Percentiles rank a stretch among this genome's conserved stretches.
Conservation (phyloP, 345 rosid species). For the Garcia nutans region DNA sequence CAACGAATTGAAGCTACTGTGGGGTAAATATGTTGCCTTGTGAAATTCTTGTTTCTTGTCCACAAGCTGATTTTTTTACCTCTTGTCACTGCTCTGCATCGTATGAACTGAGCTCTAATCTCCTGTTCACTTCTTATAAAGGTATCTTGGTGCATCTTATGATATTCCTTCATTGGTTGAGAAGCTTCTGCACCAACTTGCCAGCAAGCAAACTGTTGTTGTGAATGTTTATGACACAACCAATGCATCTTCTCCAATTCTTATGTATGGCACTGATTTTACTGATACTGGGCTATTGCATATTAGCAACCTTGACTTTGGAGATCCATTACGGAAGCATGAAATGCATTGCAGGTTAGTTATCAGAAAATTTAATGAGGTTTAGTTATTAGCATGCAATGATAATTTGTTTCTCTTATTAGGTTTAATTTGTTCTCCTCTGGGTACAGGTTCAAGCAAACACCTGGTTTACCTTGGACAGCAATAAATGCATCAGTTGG, state of each 20-base stretch:
- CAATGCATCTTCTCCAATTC: constrained; percentile 56
- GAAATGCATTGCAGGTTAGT: constrained; percentile 95
- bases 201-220: constrained; percentile 81
- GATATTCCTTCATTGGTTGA: constrained; percentile 95
- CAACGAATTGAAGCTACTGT: constrained; percentile 70
- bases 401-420: constrained; percentile 16
- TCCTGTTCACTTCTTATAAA: constrained; percentile 29
- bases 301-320: constrained; percentile 75
- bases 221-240: constrained; percentile 93
- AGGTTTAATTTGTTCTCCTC: constrained; percentile 14
- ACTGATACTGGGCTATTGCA: constrained; percentile 59
- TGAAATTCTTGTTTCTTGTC: constrained; percentile 13
- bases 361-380: constrained; percentile 6
- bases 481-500: constrained; percentile 64
- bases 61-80: constrained; percentile 2
- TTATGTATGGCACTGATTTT: constrained; percentile 79
- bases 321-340: constrained; percentile 86
- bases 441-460: constrained; percentile 69
- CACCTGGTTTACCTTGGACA: constrained; percentile 73
- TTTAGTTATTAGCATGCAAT: constrained; percentile 1
- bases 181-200: constrained; percentile 93
- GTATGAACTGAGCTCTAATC: constrained; percentile 1
- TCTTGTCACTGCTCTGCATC: neutral
- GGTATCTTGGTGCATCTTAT: constrained; percentile 95
- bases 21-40: constrained; percentile 52